Evolutionary conservation across 345 rosid genomes (phyloP).

Genomic region (Cardiospermum halicacabum): DNA sequence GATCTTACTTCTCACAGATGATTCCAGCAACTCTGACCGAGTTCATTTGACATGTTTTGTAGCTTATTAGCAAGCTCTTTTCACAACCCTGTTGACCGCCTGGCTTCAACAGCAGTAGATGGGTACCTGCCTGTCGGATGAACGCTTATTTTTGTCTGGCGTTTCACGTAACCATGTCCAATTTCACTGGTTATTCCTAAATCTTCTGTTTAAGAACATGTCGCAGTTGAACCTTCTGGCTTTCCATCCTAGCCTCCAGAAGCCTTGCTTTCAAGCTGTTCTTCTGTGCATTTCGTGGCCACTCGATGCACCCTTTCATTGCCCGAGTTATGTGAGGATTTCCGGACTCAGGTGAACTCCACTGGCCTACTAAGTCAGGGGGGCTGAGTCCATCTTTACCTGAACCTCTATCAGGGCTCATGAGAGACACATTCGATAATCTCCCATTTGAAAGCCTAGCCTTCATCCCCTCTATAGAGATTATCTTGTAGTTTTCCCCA

Average conservation of each 20-base stretch:
- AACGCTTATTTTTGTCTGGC: slow-evolving; percentile 11
- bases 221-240: slow-evolving; percentile 75
- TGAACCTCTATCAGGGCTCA: slow-evolving; percentile 61
- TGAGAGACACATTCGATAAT: slow-evolving; percentile 48
- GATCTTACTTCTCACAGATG: neutral
- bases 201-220: slow-evolving; percentile 92
- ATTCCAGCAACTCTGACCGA: neutral
- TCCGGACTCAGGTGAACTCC: slow-evolving; percentile 81
- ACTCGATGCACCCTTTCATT: slow-evolving; percentile 97
- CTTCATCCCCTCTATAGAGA: slow-evolving; percentile 59
- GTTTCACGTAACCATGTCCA: slow-evolving; percentile 9
- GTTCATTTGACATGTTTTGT: neutral
- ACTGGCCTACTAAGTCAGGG: slow-evolving; percentile 53
- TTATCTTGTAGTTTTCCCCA: slow-evolving; percentile 58
- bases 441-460: slow-evolving; percentile 71
- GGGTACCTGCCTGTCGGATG: neutral
- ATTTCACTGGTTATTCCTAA: slow-evolving; percentile 25
- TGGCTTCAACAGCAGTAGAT: slow-evolving; percentile 10
- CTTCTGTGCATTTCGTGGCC: slow-evolving; percentile 83
- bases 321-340: slow-evolving; percentile 66
- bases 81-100: slow-evolving; percentile 5
- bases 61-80: slow-evolving; percentile 15
- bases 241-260: slow-evolving; percentile 80
- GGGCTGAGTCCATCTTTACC: slow-evolving; percentile 62
- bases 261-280: slow-evolving; percentile 88